Conservation (phyloP, 116 monocot species). For the Trichopus zeylanicus region DNA sequence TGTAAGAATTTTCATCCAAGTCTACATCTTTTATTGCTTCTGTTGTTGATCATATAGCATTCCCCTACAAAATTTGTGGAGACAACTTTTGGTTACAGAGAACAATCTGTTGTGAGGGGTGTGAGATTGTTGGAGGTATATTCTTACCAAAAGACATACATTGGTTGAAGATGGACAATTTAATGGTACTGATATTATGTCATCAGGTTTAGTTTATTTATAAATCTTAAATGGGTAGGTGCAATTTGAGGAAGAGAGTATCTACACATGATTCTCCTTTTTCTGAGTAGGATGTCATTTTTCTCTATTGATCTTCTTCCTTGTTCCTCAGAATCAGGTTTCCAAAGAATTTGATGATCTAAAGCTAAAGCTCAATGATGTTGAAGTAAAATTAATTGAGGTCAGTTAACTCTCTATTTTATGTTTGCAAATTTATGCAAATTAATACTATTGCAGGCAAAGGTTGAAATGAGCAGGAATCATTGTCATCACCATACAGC, state of each 20-base stretch:
- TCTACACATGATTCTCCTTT: not conserved
- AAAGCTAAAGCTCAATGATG: constrained; percentile 31
- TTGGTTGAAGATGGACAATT: not conserved
- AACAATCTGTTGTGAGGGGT: not conserved
- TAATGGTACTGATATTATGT: not conserved
- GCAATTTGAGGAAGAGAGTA: not conserved
- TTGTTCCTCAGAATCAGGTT: constrained; percentile 19
- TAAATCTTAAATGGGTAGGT: not conserved
- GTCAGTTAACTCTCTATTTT: constrained; percentile 17
- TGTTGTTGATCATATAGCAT: not conserved
- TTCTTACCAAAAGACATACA: too few relatives aligned
- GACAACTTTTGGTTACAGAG: not conserved
- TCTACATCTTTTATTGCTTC: not conserved
- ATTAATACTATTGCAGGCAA: too few relatives aligned
- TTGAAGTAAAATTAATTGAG: constrained; percentile 60
- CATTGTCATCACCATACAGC: too few relatives aligned
- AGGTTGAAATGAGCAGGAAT: too few relatives aligned
- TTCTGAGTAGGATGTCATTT: not conserved
- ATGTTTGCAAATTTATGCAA: too few relatives aligned
- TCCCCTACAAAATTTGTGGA: not conserved
- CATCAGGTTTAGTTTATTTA: not conserved
- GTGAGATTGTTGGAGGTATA: not conserved
- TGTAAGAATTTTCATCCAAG: constrained; percentile 25
- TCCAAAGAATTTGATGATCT: constrained; percentile 43
- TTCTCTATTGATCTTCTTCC: not conserved